Conservation (phyloP, 441 rosid genomes). For the Metrosideros polymorpha region DNA sequence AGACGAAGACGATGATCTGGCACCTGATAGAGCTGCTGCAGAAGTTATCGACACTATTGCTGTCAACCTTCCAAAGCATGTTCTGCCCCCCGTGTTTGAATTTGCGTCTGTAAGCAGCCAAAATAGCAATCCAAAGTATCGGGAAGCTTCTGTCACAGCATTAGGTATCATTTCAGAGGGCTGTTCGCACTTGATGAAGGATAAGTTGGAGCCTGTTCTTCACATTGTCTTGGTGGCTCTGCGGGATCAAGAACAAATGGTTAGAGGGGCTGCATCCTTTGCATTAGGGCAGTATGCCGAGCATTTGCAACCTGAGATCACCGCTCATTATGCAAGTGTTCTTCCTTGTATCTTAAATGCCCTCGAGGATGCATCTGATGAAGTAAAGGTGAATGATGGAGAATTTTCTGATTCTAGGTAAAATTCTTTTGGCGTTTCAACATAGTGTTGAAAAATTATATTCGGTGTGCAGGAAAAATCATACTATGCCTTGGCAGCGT, state of each 20-base stretch:
- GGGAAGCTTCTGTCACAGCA: conserved; percentile 97
- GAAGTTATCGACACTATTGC: conserved; percentile 99
- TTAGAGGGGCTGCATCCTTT: conserved; percentile 98
- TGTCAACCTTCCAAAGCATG: conserved; percentile 82
- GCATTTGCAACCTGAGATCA: conserved; percentile 95
- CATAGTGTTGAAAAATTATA: not conserved
- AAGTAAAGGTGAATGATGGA: conserved; percentile 70
- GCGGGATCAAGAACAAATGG: conserved; percentile 93
- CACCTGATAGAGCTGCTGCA: conserved; percentile 98
- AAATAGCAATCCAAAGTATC: conserved; percentile 64
- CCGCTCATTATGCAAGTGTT: conserved; percentile 70
- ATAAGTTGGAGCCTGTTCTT: conserved; percentile 78
- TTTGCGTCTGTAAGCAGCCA: conserved; percentile 81
- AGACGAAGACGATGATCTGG: conserved; percentile 96
- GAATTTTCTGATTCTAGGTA: not conserved
- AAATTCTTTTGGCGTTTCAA: not conserved
- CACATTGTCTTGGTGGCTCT: conserved; percentile 72
- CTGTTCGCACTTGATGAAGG: conserved; percentile 77
- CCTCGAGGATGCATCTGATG: conserved; percentile 89
- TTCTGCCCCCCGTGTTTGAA: conserved; percentile 68
- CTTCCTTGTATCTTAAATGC: conserved; percentile 93
- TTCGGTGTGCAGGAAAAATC: conserved; percentile 69
- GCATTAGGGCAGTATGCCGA: conserved; percentile 98
- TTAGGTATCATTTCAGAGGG: conserved; percentile 96
- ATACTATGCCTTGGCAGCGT: conserved; percentile 96